These are phyloP conservation scores for Cladophialophora psammophila DNA, from an alignment of 2,329 filamentous ascomycete species.

Conservation along the genomic window DNA sequence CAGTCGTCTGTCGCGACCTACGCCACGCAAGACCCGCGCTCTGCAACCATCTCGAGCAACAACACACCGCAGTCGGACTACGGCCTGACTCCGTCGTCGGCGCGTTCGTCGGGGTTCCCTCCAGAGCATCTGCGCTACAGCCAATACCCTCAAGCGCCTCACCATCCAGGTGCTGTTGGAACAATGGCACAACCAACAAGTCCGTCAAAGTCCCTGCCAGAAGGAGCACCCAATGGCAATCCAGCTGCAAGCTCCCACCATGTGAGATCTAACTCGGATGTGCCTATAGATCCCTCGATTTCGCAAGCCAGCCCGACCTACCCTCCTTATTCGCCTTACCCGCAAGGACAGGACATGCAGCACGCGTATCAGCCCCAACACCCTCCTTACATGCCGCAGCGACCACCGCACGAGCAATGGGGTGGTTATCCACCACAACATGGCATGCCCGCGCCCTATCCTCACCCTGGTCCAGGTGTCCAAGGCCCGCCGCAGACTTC, in stretches of 20 bases:
- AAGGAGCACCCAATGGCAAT: slow-evolving; percentile 76
- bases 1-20: slow-evolving; percentile 93
- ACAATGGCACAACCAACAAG: slow-evolving; percentile 99
- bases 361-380: slow-evolving; percentile 54
- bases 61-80: slow-evolving; percentile 91
- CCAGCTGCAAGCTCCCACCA: slow-evolving; percentile 63
- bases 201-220: slow-evolving; percentile 90
- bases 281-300: slow-evolving; percentile 99
- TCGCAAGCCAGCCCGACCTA: slow-evolving; percentile 92
- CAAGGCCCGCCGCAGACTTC: slow-evolving; percentile 66
- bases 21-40: slow-evolving; percentile 79
- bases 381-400: slow-evolving; percentile 51
- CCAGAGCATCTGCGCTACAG: slow-evolving; percentile 76
- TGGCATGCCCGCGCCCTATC: slow-evolving; percentile 58
- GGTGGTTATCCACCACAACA: slow-evolving; percentile 48
- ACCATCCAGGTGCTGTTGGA: slow-evolving; percentile 76
- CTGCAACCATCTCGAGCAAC: slow-evolving; percentile 74
- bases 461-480: slow-evolving; percentile 63
- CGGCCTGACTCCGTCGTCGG: slow-evolving; percentile 75
- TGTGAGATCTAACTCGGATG: slow-evolving; percentile 93
- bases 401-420: slow-evolving; percentile 54
- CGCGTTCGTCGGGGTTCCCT: slow-evolving; percentile 83
- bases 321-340: slow-evolving; percentile 87
- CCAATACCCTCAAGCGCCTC: slow-evolving; percentile 77
- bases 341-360: slow-evolving; percentile 83